Evolutionary conservation across 441 rosid genomes (phyloP).

Genomic region (Mallotus repandus): DNA sequence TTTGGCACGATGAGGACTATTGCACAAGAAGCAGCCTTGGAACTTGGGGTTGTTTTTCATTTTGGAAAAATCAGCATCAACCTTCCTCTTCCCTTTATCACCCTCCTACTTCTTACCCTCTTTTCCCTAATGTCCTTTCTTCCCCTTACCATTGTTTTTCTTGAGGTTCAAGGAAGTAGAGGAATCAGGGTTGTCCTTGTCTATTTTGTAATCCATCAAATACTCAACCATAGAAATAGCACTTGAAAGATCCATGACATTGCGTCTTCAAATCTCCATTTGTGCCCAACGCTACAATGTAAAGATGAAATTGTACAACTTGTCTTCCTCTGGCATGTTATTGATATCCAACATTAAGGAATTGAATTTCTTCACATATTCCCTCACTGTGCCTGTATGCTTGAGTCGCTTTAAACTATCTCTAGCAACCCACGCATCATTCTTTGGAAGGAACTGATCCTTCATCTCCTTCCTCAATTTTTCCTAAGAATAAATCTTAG

Average conservation of each 20-base stretch:
- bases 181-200: neutral
- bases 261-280: too few species aligned
- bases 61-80: too few species aligned
- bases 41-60: too few species aligned
- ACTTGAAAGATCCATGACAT: too few species aligned
- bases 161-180: too few species aligned
- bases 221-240: too few species aligned
- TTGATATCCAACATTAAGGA: neutral
- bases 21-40: too few species aligned
- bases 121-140: neutral
- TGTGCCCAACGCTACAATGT: too few species aligned
- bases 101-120: neutral
- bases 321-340: neutral
- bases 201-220: too few species aligned
- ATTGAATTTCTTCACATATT: neutral
- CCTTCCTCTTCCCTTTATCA: too few species aligned
- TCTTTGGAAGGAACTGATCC: neutral
- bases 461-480: neutral
- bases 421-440: neutral
- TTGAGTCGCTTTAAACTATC: neutral
- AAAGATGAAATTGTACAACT: neutral
- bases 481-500: neutral
- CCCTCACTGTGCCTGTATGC: accelerated
- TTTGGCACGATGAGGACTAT: neutral
- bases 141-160: neutral